These are phyloP conservation scores for Thymus quinquecostatus DNA, from an alignment of 257 asterid species.

Conservation along the genomic window DNA sequence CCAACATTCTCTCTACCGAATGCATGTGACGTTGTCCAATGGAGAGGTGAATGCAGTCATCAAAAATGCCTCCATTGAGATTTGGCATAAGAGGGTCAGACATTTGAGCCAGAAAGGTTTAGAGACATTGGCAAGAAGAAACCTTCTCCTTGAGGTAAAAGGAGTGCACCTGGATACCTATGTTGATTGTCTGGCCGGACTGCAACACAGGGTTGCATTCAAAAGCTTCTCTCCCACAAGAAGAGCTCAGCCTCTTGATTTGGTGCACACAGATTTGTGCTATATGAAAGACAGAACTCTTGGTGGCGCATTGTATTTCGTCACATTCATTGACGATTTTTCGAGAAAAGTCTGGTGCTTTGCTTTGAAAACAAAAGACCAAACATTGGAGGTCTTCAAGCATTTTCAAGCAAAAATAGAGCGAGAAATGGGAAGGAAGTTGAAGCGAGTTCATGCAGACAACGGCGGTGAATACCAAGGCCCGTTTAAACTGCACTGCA, in stretches of 20 bases:
- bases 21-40: not conserved
- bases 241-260: not conserved
- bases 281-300: slow-evolving; percentile 7
- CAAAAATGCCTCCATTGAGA: not conserved
- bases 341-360: slow-evolving; percentile 6
- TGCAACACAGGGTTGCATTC: slow-evolving; percentile 3
- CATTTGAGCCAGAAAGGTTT: slow-evolving; percentile 12
- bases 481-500: too few relatives aligned
- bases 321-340: slow-evolving; percentile 1
- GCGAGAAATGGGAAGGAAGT: too few relatives aligned
- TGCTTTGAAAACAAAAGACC: slow-evolving; percentile 10
- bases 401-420: too few relatives aligned
- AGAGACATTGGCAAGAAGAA: not conserved
- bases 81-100: slow-evolving; percentile 9
- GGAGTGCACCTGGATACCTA: not conserved
- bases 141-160: not conserved
- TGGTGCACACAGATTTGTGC: slow-evolving; percentile 14
- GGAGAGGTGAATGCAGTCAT: not conserved
- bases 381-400: not conserved
- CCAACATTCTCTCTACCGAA: not conserved
- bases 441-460: too few relatives aligned
- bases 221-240: not conserved
- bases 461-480: too few relatives aligned
- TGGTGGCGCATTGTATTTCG: not conserved
- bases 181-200: not conserved